phyloP scores from a whole-genome alignment of 2,329 filamentous ascomycete genomes.

The Monosporascus ibericus region DNA sequence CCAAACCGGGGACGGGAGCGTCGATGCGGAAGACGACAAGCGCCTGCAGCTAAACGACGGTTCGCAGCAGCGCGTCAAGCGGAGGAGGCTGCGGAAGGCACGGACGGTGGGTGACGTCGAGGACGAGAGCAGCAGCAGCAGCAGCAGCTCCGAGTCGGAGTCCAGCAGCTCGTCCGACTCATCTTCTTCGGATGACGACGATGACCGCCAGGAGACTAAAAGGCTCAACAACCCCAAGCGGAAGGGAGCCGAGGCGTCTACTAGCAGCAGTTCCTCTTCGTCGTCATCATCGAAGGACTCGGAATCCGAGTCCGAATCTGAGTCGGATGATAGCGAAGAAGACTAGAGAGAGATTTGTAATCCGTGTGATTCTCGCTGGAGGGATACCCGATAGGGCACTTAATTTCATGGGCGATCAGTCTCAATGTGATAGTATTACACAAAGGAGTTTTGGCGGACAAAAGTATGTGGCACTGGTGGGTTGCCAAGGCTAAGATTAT shows the following conservation, averaged over 20 bases:
- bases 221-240: constrained; percentile 4
- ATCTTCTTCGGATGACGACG: background rate
- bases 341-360: constrained; percentile 8
- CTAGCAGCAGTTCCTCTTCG: constrained; percentile 20
- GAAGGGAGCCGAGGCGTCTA: constrained; percentile 27
- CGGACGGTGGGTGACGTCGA: constrained; percentile 41
- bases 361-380: no score
- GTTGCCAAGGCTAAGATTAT: no score
- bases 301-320: constrained; percentile 31
- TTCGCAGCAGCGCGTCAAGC: constrained; percentile 37
- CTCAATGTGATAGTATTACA: background rate
- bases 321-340: constrained; percentile 25
- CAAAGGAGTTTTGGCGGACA: no score
- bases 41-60: constrained; percentile 39
- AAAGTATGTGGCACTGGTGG: no score
- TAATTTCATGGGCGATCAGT: background rate
- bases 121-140: constrained; percentile 25
- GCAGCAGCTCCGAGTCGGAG: constrained; percentile 26
- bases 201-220: background rate
- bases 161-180: constrained; percentile 14
- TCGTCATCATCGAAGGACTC: constrained; percentile 2
- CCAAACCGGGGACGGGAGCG: constrained; percentile 10
- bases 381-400: background rate
- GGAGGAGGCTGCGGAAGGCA: constrained; percentile 39
- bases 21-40: constrained; percentile 29